These are phyloP conservation scores for Tritrichomonas foetus DNA, from an alignment of 208 protist species.

Conservation along the genomic window DNA sequence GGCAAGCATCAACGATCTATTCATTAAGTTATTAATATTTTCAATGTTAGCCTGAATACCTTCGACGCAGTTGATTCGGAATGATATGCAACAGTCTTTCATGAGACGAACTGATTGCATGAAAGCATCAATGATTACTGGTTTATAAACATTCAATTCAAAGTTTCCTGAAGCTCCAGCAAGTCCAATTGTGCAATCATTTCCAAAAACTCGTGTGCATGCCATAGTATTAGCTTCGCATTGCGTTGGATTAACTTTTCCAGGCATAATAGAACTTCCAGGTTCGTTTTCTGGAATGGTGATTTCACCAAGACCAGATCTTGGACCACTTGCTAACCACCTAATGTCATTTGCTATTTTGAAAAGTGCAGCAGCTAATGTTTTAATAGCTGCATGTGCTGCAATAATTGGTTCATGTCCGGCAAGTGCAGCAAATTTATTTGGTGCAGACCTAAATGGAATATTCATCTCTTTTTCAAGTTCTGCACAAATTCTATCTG, in stretches of 20 bases:
- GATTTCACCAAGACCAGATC: slow-evolving; percentile 51
- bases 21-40: slow-evolving; percentile 62
- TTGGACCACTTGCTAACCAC: slow-evolving; percentile 69
- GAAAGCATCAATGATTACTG: slow-evolving; percentile 70
- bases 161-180: slow-evolving; percentile 73
- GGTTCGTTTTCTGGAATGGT: slow-evolving; percentile 78
- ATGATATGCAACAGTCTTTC: slow-evolving; percentile 65
- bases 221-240: slow-evolving; percentile 79
- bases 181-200: slow-evolving; percentile 69
- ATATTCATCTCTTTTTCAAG: slow-evolving; percentile 60
- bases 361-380: slow-evolving; percentile 64
- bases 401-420: slow-evolving; percentile 70
- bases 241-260: slow-evolving; percentile 81
- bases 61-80: slow-evolving; percentile 67
- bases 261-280: slow-evolving; percentile 79
- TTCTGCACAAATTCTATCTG: slow-evolving; percentile 54
- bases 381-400: slow-evolving; percentile 65
- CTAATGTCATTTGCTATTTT: slow-evolving; percentile 84
- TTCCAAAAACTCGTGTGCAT: slow-evolving; percentile 60
- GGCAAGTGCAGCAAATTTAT: slow-evolving; percentile 72
- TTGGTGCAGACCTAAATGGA: slow-evolving; percentile 63
- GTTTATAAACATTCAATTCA: slow-evolving; percentile 81
- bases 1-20: slow-evolving; percentile 75
- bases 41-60: slow-evolving; percentile 69
- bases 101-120: slow-evolving; percentile 67